A percentile compares a stretch with the other conserved stretches of the same genome.
Evolutionary conservation across 805 yeast species (phyloP).

Genomic region (Teunomyces tritomae): DNA sequence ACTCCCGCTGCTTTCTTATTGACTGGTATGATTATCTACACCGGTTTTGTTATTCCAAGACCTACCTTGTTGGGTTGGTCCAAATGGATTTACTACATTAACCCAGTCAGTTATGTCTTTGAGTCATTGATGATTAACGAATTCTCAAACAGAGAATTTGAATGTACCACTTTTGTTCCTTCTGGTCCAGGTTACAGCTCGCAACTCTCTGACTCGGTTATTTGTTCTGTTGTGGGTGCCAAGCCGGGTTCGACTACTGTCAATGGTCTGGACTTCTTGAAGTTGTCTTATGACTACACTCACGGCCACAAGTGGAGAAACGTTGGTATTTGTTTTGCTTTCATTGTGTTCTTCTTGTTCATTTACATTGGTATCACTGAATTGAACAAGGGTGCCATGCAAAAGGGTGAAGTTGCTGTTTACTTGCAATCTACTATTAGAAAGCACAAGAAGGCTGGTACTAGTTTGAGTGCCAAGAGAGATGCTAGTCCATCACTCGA

Average conservation of each 20-base stretch:
- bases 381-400: constrained; percentile 47
- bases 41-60: constrained; percentile 65
- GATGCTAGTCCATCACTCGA: constrained; percentile 4
- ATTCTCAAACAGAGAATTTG: constrained; percentile 54
- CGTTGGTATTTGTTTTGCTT: constrained; percentile 63
- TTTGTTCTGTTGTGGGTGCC: constrained; percentile 64
- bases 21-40: constrained; percentile 46
- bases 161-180: constrained; percentile 60
- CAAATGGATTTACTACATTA: constrained; percentile 58
- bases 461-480: constrained; percentile 14
- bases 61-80: constrained; percentile 70
- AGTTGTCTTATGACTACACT: constrained; percentile 46
- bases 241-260: constrained; percentile 51
- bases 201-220: constrained; percentile 34
- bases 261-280: constrained; percentile 58
- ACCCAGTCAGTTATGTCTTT: constrained; percentile 57
- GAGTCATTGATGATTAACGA: constrained; percentile 68
- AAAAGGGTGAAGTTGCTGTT: constrained; percentile 46
- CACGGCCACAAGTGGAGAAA: constrained; percentile 76
- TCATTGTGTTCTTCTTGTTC: constrained; percentile 40
- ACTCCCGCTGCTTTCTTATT: constrained; percentile 22
- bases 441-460: constrained; percentile 11
- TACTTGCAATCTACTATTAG: constrained; percentile 45
- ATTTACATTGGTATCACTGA: constrained; percentile 36
- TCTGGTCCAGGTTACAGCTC: constrained; percentile 51